Percentiles rank a stretch among this genome's conserved stretches.
phyloP scores from a whole-genome alignment of 768 basidiomycete genomes.

The Hydnum rufescens region DNA sequence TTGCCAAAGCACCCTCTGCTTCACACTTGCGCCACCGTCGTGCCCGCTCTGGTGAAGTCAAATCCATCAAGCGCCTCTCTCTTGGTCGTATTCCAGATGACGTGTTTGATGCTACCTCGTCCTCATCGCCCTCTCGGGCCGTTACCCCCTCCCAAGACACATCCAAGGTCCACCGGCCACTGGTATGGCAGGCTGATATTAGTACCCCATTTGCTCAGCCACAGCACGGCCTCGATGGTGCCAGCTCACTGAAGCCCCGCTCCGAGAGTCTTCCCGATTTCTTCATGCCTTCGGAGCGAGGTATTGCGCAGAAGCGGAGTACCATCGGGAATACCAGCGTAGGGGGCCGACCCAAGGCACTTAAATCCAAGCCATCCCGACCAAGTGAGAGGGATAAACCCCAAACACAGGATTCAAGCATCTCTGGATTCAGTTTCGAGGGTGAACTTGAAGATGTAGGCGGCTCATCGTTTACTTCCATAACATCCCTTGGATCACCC shows the following conservation, averaged over 20 bases:
- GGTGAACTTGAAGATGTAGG: neutral
- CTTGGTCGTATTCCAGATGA: neutral
- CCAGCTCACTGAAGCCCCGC: neutral
- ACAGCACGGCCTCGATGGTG: neutral
- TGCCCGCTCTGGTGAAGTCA: neutral
- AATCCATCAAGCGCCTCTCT: neutral
- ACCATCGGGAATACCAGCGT: neutral
- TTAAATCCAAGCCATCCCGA: neutral
- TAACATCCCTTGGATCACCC: neutral
- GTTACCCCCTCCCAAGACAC: neutral
- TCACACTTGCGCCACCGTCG: neutral
- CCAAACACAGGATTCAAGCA: neutral
- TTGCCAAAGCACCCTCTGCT: neutral
- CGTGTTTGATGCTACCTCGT: neutral
- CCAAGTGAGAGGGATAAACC: neutral
- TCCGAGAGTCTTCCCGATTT: constrained; percentile 1
- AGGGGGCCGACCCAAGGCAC: neutral
- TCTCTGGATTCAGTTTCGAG: neutral
- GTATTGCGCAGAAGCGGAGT: neutral
- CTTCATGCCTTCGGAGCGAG: neutral
- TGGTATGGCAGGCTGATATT: neutral
- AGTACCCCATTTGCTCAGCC: neutral
- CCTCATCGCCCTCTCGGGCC: neutral
- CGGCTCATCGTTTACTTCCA: neutral
- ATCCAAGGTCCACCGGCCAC: neutral